Evolutionary conservation across 2,329 filamentous ascomycete genomes (phyloP).

Genomic region (Sclerotinia sclerotiorum): DNA sequence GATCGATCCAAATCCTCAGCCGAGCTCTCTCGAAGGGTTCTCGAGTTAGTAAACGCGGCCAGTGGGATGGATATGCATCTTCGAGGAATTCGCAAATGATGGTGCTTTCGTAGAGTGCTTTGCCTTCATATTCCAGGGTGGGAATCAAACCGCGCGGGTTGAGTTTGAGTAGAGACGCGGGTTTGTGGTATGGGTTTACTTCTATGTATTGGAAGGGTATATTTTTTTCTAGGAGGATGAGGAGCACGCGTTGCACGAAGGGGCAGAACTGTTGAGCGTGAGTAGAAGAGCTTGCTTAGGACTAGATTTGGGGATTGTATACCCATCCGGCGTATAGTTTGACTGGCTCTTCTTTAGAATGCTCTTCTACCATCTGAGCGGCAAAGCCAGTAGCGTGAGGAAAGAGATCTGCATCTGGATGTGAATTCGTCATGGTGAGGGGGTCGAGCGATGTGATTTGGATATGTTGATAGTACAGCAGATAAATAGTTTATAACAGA

Average conservation of each 20-base stretch:
- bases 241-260: constrained; percentile 70
- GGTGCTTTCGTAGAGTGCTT: constrained; percentile 69
- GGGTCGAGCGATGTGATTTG: background rate
- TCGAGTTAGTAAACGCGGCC: constrained; percentile 53
- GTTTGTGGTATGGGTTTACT: constrained; percentile 77
- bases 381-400: constrained; percentile 52
- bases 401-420: constrained; percentile 41
- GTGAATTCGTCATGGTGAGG: constrained; percentile 15
- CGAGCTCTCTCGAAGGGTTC: constrained; percentile 65
- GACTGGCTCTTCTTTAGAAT: constrained; percentile 51
- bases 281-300: background rate
- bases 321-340: constrained; percentile 77
- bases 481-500: background rate
- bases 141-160: constrained; percentile 77
- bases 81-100: constrained; percentile 76
- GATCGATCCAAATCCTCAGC: constrained; percentile 70
- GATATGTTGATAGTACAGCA: background rate
- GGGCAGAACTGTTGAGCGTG: constrained; percentile 47
- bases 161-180: constrained; percentile 62
- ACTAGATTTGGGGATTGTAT: constrained; percentile 26
- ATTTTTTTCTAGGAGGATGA: constrained; percentile 69
- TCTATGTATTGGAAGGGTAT: constrained; percentile 75
- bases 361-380: constrained; percentile 47
- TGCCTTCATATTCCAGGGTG: constrained; percentile 57
- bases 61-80: constrained; percentile 59